phyloP scores from a whole-genome alignment of 2,329 filamentous ascomycete genomes.

The Parasarocladium wereldwijsianum region DNA sequence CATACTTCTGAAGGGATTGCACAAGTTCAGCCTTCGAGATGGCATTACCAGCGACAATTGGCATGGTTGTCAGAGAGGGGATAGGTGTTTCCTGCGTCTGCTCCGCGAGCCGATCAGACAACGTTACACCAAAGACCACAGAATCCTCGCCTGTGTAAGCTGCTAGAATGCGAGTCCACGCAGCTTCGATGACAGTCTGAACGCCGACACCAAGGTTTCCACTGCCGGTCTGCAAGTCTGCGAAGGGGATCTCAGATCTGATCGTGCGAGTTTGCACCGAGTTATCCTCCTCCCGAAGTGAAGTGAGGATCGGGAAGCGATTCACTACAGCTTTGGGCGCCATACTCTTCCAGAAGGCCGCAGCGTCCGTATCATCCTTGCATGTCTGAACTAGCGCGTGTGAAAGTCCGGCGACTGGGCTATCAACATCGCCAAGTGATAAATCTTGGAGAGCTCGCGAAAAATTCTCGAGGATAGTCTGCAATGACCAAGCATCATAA shows the following conservation, averaged over 20 bases:
- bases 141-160: conserved; percentile 61
- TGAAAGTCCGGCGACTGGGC: no score
- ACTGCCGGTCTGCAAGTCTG: conserved; percentile 39
- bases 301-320: conserved; percentile 64
- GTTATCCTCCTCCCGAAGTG: conserved; percentile 29
- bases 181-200: conserved; percentile 60
- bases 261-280: conserved; percentile 18
- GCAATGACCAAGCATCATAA: conserved; percentile 69
- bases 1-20: conserved; percentile 48
- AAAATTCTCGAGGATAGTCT: conserved; percentile 48
- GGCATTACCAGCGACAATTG: conserved; percentile 45
- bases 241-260: conserved; percentile 22
- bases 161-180: conserved; percentile 63
- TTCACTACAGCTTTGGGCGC: conserved; percentile 41
- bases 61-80: conserved; percentile 72
- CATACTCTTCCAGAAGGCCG: conserved; percentile 49
- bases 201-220: conserved; percentile 49
- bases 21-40: conserved; percentile 43
- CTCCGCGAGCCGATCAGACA: conserved; percentile 58
- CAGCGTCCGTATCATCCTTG: conserved; percentile 17
- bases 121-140: conserved; percentile 65
- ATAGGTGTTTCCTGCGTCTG: conserved; percentile 48
- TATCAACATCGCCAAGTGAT: no score
- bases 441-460: no score
- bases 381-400: no score